Conservation (phyloP, 2,329 filamentous ascomycete species). For the Pyricularia sp. region DNA sequence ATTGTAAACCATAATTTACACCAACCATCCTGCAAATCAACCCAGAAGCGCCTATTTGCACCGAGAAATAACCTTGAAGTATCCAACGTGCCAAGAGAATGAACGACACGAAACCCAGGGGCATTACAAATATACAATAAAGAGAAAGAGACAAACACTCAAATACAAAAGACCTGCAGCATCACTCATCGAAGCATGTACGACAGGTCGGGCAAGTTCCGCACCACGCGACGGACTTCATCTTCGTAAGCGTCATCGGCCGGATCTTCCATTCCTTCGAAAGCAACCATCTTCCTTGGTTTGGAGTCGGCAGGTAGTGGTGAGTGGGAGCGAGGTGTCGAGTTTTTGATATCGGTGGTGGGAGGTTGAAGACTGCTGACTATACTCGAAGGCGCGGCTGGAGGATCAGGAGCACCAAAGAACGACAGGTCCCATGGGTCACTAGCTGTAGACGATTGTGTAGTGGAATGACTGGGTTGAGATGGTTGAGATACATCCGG, state of each 20-base stretch:
- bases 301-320: background rate
- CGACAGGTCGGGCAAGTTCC: constrained; percentile 18
- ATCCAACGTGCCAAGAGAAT: background rate
- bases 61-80: background rate
- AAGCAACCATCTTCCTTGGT: background rate
- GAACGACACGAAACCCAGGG: background rate
- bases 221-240: constrained; percentile 12
- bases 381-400: background rate
- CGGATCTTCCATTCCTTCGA: background rate
- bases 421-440: constrained; percentile 1
- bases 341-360: background rate
- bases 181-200: constrained; percentile 19
- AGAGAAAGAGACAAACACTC: background rate
- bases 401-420: background rate
- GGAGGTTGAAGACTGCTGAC: background rate
- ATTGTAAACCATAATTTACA: background rate
- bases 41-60: background rate
- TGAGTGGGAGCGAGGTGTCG: background rate
- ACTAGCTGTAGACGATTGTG: background rate
- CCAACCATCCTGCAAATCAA: background rate
- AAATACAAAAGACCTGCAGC: background rate
- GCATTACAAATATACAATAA: background rate
- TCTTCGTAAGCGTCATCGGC: constrained; percentile 3
- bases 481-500: background rate
- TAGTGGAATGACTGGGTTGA: background rate